These are phyloP conservation scores for Candida peoriensis DNA, from an alignment of 805 yeast species.

Conservation along the genomic window DNA sequence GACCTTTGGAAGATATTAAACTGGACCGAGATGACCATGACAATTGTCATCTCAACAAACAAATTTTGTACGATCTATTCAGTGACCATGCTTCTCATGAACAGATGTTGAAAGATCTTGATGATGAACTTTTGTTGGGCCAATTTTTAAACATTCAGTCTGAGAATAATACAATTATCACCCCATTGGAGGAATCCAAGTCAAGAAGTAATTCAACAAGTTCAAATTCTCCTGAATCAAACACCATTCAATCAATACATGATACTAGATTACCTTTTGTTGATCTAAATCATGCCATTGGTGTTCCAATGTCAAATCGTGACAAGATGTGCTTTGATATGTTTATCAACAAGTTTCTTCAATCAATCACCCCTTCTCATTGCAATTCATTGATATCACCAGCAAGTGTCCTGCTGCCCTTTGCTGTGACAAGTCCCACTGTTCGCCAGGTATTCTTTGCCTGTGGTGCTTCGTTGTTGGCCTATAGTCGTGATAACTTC, in stretches of 20 bases:
- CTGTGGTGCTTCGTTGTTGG: constrained; percentile 23
- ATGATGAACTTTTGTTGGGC: constrained; percentile 10
- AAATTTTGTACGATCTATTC: no score
- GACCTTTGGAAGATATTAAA: not conserved
- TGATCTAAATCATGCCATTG: constrained; percentile 10
- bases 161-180: constrained; percentile 1
- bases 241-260: no score
- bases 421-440: constrained; percentile 11
- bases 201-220: not conserved
- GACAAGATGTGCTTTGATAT: constrained; percentile 19
- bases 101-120: no score
- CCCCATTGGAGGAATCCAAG: not conserved
- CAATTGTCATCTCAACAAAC: not conserved
- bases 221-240: no score
- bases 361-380: constrained; percentile 21
- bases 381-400: constrained; percentile 19
- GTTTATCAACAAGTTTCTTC: constrained; percentile 18
- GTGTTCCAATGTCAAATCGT: constrained; percentile 11
- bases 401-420: constrained; percentile 14
- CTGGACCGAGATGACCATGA: not conserved
- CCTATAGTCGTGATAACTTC: constrained; percentile 17
- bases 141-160: constrained; percentile 21
- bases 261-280: no score
- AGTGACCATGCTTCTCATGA: no score
- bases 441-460: constrained; percentile 22